These are phyloP conservation scores for Tolypocladium tundrense DNA, from an alignment of 2,329 filamentous ascomycete species.

Conservation along the genomic window DNA sequence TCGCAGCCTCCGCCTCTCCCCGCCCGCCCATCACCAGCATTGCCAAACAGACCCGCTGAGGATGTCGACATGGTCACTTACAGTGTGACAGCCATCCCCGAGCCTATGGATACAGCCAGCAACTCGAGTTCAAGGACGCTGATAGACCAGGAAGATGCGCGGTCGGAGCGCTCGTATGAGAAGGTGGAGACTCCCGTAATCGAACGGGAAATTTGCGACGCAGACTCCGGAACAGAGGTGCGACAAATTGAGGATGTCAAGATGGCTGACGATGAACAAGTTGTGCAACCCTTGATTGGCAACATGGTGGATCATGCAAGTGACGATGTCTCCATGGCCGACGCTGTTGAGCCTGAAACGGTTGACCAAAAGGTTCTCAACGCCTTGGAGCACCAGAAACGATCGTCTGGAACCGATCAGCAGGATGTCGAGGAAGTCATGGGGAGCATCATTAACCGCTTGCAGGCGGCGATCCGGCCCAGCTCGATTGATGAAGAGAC, in stretches of 20 bases:
- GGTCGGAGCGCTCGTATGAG: constrained; percentile 23
- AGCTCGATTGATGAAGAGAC: constrained; percentile 48
- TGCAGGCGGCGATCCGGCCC: constrained; percentile 79
- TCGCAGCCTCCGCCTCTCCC: constrained; percentile 38
- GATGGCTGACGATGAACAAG: neutral
- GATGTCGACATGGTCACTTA: constrained; percentile 25
- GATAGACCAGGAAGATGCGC: constrained; percentile 31
- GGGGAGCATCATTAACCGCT: constrained; percentile 78
- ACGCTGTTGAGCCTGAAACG: constrained; percentile 21
- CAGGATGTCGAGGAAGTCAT: constrained; percentile 97
- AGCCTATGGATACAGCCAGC: constrained; percentile 30
- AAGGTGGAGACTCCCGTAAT: constrained; percentile 15
- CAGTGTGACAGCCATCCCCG: constrained; percentile 17
- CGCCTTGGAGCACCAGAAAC: constrained; percentile 34
- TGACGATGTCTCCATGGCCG: constrained; percentile 17
- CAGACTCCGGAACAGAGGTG: constrained; percentile 5
- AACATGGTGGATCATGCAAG: neutral
- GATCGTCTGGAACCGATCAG: constrained; percentile 53
- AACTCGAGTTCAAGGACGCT: constrained; percentile 42
- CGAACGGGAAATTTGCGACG: constrained; percentile 12
- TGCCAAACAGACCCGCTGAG: constrained; percentile 17
- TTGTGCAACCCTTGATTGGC: neutral
- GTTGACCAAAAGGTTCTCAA: constrained; percentile 36
- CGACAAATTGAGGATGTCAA: neutral
- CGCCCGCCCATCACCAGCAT: constrained; percentile 32